Evolutionary conservation across 805 yeast genomes (phyloP).

Genomic region (Brettanomyces naardenensis): DNA sequence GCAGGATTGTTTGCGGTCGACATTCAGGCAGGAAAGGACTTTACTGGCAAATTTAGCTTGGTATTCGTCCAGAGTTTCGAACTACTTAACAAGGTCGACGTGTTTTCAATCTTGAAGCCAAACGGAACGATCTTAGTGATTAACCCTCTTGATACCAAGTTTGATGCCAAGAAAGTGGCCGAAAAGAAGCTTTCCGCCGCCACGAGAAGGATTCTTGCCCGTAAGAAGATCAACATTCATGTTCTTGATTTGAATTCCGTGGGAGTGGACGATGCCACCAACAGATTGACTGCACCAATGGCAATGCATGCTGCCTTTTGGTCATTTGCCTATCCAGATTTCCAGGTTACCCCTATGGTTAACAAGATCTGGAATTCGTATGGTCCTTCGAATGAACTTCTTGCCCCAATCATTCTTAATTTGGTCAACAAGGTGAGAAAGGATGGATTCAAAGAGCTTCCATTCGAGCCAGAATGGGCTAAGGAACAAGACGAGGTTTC

Average conservation of each 20-base stretch:
- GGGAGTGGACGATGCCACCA: conserved; percentile 62
- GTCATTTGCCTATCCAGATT: conserved; percentile 56
- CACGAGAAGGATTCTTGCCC: conserved; percentile 44
- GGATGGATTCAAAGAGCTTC: conserved; percentile 33
- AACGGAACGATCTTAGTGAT: conserved; percentile 50
- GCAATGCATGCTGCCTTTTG: conserved; percentile 78
- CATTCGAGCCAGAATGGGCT: conserved; percentile 26
- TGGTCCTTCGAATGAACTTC: conserved; percentile 73
- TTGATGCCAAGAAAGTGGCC: conserved; percentile 37
- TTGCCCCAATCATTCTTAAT: conserved; percentile 63
- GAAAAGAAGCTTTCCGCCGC: conserved; percentile 45
- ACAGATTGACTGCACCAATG: conserved; percentile 67
- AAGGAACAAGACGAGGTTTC: conserved; percentile 26
- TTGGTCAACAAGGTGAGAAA: conserved; percentile 52
- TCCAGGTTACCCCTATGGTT: conserved; percentile 54
- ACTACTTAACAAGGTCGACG: conserved; percentile 51
- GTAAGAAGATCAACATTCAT: conserved; percentile 43
- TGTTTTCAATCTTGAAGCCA: conserved; percentile 48
- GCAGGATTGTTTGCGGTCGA: conserved; percentile 77
- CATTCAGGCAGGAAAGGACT: conserved; percentile 27
- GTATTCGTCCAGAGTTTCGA: conserved; percentile 54
- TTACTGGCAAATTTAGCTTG: conserved; percentile 53
- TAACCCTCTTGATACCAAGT: conserved; percentile 25
- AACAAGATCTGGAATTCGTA: conserved; percentile 74
- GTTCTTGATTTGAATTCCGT: conserved; percentile 55